Evolutionary conservation across 2,329 filamentous ascomycete genomes (phyloP), one percentile per base, ranked within the genome.

Genomic region (Lachnellula subtilissima): DNA sequence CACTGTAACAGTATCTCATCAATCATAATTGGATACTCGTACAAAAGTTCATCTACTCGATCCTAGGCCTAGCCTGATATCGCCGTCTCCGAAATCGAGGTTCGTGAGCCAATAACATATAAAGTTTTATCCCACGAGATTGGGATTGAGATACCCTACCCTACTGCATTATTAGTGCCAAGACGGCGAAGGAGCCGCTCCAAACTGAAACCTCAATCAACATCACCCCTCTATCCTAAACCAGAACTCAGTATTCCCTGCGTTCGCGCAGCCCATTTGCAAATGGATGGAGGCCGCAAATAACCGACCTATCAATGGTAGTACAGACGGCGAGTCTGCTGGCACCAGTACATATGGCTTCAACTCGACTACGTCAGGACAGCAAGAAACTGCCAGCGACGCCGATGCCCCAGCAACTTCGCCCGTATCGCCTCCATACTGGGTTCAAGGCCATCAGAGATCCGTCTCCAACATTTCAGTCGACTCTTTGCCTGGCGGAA

Each of bases 401-500:
- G 52, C 58, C 57, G 55, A 62, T 23, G 50, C 62, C 50, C 70
- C 70, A 14, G 59, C 70, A 7, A 68, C 67, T 17, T 47, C 45
- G 23, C 45, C 45, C 11, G 23, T 47, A 9, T 70, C 71, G 7
- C 74, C 74, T 17, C 73, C 74, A 1, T 76, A 75, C 60, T 76
- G 74, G 74, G 58, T 64, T 7, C 65, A 69, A 46, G 62, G 66
- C 17, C 67, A 69, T 56, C 59, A 62, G 11, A 50, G 62, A 58
- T 57, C 70, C 58, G 58, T 69, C 14, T 77, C 74, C n/a, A 78
- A 70, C 58, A 65, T 75, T 19, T 83, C 81, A 7, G 67, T 78
- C 40, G 72, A 74, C 23, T 74, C 73, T 8, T 70, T 81, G n/a
- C 74, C 75, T 1, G 80, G 80, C 37, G 80, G 78, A 45, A 87